Conservation (phyloP, 2,329 filamentous ascomycete genomes). For the Metarhizium guizhouense region DNA sequence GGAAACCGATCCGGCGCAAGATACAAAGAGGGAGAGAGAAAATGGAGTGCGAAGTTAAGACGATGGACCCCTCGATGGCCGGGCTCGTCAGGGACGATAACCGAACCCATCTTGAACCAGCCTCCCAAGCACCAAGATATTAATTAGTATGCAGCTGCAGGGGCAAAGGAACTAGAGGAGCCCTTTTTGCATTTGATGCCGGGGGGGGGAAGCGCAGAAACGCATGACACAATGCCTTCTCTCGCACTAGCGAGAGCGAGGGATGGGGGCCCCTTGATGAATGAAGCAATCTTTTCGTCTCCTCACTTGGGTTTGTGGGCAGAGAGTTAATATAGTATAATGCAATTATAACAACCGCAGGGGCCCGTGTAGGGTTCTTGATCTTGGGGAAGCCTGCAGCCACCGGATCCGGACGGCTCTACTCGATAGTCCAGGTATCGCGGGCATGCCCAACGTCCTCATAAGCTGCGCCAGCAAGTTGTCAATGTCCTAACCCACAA, state of each 20-base stretch:
- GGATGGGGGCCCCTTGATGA: no score
- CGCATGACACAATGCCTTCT: neutral
- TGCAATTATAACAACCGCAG: no score
- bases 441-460: no score
- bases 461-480: no score
- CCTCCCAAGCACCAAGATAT: neutral
- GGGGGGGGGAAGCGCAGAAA: neutral
- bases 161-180: neutral
- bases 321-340: no score
- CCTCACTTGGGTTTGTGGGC: no score
- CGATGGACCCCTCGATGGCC: neutral
- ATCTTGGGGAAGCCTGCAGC: neutral
- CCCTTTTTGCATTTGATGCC: neutral
- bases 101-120: neutral
- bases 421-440: no score
- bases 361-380: neutral
- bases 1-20: neutral
- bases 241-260: neutral
- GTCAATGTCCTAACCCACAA: neutral
- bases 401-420: neutral
- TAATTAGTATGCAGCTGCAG: neutral
- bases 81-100: neutral
- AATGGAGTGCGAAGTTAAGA: neutral
- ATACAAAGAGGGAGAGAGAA: neutral
- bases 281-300: no score